phyloP scores from a whole-genome alignment of 768 basidiomycete species.

The Suillus alpinus region DNA sequence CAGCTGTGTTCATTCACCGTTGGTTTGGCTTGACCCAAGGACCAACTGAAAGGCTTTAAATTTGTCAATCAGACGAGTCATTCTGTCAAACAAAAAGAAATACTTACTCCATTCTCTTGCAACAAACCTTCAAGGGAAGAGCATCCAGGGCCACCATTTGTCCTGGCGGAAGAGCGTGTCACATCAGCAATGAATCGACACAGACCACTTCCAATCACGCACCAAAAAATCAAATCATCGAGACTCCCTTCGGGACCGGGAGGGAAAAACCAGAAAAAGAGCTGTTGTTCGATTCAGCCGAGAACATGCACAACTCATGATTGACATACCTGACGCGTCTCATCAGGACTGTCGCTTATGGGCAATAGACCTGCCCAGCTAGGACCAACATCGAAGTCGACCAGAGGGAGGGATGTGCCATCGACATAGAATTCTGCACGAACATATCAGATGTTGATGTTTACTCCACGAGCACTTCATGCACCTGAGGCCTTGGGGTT shows the following conservation, averaged over 20 bases:
- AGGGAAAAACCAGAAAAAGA: slow-evolving; percentile 86
- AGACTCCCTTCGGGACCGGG: slow-evolving; percentile 68
- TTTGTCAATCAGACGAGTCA: slow-evolving; percentile 14
- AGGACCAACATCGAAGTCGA: slow-evolving; percentile 72
- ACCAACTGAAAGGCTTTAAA: slow-evolving; percentile 64
- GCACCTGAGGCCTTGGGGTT: slow-evolving; percentile 63
- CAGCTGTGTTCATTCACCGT: slow-evolving; percentile 68
- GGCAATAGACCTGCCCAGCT: slow-evolving; percentile 76
- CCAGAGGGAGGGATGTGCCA: slow-evolving; percentile 60
- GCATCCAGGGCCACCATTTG: slow-evolving; percentile 80
- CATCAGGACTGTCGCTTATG: slow-evolving; percentile 56
- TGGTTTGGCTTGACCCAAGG: slow-evolving; percentile 59
- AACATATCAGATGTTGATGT: neutral
- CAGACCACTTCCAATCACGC: neutral
- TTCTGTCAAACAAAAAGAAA: slow-evolving; percentile 11
- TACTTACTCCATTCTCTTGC: slow-evolving; percentile 72
- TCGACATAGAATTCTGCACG: slow-evolving; percentile 65
- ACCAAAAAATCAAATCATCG: slow-evolving; percentile 79
- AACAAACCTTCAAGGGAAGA: slow-evolving; percentile 69
- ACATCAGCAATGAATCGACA: neutral
- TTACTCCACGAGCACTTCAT: neutral
- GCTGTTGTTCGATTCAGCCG: slow-evolving; percentile 32
- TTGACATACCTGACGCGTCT: slow-evolving; percentile 59
- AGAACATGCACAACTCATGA: neutral
- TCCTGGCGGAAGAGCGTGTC: slow-evolving; percentile 39